Percentiles rank a stretch among this genome's conserved stretches.
These are phyloP conservation scores for Saturnispora saitoi DNA, from an alignment of 805 yeast genomes.

Conservation along the genomic window DNA sequence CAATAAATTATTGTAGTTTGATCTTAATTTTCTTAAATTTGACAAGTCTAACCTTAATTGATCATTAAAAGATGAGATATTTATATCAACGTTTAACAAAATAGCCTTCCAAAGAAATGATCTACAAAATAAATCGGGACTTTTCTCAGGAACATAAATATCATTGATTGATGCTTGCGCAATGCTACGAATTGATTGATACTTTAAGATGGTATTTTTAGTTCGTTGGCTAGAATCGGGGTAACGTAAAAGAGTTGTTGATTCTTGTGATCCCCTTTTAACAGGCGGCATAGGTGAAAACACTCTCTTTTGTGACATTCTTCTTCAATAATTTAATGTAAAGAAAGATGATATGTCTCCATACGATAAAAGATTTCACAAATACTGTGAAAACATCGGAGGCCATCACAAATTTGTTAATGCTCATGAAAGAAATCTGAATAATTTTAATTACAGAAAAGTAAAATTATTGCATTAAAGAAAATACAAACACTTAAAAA, in stretches of 20 bases:
- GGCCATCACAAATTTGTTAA: not conserved
- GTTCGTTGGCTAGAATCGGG: not conserved
- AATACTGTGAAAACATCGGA: not conserved
- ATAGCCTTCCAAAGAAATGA: slow-evolving; percentile 18
- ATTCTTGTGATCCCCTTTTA: not conserved
- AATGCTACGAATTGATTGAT: slow-evolving; percentile 6
- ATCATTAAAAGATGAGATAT: slow-evolving; percentile 2
- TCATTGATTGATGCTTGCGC: slow-evolving; percentile 9
- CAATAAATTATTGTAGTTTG: slow-evolving; percentile 14
- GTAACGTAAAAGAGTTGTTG: not conserved
- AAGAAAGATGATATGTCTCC: not conserved
- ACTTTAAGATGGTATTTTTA: slow-evolving; percentile 5
- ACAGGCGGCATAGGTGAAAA: slow-evolving; percentile 6
- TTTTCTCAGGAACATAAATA: slow-evolving; percentile 7
- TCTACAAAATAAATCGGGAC: slow-evolving; percentile 14
- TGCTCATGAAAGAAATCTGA: not conserved
- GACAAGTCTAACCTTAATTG: slow-evolving; percentile 15
- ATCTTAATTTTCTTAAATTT: slow-evolving; percentile 16
- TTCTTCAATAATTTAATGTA: not conserved
- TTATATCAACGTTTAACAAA: slow-evolving; percentile 10
- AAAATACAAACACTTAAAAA: not conserved
- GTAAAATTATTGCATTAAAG: not conserved
- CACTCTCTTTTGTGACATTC: not conserved
- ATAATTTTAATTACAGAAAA: not conserved
- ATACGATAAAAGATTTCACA: not conserved